These are phyloP conservation scores for Pythium dissotocum DNA, from an alignment of 352 stramenopile genomes.

Conservation along the genomic window DNA sequence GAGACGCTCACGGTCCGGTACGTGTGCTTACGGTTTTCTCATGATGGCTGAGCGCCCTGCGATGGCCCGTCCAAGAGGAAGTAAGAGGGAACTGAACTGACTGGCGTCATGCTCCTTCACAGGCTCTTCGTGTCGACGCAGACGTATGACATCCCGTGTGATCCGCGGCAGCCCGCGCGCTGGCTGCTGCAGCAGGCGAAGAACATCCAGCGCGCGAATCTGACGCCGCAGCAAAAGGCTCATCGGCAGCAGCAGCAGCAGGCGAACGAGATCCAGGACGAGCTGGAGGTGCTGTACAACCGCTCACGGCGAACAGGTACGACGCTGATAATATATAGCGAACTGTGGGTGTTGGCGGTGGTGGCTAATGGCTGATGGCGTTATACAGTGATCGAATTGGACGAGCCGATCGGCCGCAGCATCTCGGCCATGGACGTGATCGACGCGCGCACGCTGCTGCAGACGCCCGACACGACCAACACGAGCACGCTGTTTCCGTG, in stretches of 20 bases:
- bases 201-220: conserved; percentile 68
- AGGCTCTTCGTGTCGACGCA: conserved; percentile 79
- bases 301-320: conserved; percentile 48
- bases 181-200: conserved; percentile 79
- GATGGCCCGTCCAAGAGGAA: not conserved
- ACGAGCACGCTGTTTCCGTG: conserved; percentile 74
- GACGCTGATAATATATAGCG: not conserved
- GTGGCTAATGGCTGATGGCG: not conserved
- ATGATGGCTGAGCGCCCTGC: not conserved
- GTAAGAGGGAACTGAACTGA: not conserved
- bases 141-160: conserved; percentile 84
- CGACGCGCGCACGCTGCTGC: conserved; percentile 65
- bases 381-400: conserved; percentile 59
- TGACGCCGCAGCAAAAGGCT: conserved; percentile 18
- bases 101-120: not conserved
- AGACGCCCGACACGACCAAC: conserved; percentile 65
- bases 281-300: conserved; percentile 85
- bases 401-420: conserved; percentile 58
- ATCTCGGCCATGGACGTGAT: conserved; percentile 79
- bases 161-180: conserved; percentile 65
- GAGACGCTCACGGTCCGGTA: conserved; percentile 60
- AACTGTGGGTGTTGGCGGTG: not conserved
- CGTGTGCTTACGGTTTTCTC: conserved; percentile 4
- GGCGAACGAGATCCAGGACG: conserved; percentile 34
- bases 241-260: conserved; percentile 11